These are phyloP conservation scores for Chamaecyparis obtusa DNA, from an alignment of 75 land plant species.

Conservation along the genomic window DNA sequence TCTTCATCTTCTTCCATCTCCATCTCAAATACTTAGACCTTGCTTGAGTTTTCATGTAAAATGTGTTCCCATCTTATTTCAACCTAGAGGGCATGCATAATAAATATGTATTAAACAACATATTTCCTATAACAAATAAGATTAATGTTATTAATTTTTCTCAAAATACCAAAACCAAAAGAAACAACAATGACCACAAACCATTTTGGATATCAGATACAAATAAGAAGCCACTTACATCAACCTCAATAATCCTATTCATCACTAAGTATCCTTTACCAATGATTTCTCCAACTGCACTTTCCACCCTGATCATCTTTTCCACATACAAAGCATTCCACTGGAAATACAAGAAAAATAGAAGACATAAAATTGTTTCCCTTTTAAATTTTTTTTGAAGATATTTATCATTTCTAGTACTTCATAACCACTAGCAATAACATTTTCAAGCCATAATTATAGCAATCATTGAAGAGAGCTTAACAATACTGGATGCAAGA, in stretches of 20 bases:
- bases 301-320: slow-evolving; percentile 76
- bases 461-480: neutral
- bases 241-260: slow-evolving; percentile 73
- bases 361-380: neutral
- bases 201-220: neutral
- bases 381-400: neutral
- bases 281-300: slow-evolving; percentile 50
- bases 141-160: neutral
- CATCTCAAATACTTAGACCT: slow-evolving; percentile 83
- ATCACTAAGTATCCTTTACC: slow-evolving; percentile 56
- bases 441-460: neutral
- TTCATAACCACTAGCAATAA: neutral
- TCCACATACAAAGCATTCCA: slow-evolving; percentile 62
- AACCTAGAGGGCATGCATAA: slow-evolving; percentile 35
- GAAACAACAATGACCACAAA: neutral
- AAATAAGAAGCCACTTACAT: slow-evolving; percentile 48
- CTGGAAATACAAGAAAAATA: slow-evolving; percentile 30
- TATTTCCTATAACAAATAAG: neutral
- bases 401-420: neutral
- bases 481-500: neutral
- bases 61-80: slow-evolving; percentile 84
- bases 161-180: neutral
- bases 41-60: slow-evolving; percentile 57
- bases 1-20: slow-evolving; percentile 76
- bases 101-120: neutral